phyloP scores from a whole-genome alignment of 2,329 filamentous ascomycete species.

The Fusarium pseudoanthophilum region DNA sequence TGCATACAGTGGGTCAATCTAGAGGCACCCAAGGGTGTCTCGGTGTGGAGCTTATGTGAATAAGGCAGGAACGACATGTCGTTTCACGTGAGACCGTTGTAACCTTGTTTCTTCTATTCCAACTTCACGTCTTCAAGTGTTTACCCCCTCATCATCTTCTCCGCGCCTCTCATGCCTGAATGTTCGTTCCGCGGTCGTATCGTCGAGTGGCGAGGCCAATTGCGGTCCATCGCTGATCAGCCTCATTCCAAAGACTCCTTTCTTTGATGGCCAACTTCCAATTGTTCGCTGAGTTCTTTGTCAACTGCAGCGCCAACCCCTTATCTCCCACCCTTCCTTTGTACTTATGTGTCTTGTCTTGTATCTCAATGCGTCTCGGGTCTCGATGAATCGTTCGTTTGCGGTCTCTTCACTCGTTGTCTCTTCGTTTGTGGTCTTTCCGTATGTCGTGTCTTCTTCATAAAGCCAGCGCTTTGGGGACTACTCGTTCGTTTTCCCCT shows the following conservation, averaged over 20 bases:
- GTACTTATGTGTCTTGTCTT: rapidly evolving
- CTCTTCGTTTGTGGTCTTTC: not conserved
- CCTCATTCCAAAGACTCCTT: not conserved
- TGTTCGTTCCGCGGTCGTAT: not conserved
- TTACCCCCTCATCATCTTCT: not conserved
- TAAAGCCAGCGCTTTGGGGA: not conserved
- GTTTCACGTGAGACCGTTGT: conserved; percentile 12
- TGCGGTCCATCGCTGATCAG: not conserved
- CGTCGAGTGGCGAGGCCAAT: not conserved
- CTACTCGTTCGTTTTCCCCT: not conserved
- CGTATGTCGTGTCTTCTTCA: not conserved
- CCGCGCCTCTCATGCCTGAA: rapidly evolving
- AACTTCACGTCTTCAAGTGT: not conserved
- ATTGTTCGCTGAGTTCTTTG: not conserved
- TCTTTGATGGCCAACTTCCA: not conserved
- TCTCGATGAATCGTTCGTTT: not conserved
- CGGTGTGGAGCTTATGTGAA: conserved; percentile 7
- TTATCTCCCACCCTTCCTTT: too few relatives aligned
- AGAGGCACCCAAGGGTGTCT: not conserved
- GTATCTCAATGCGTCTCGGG: not conserved
- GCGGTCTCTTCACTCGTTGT: too few relatives aligned
- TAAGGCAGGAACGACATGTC: not conserved
- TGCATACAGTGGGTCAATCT: not conserved
- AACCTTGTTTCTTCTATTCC: not conserved
- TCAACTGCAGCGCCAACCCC: not conserved